A percentile compares a stretch with the other conserved stretches of the same genome.
phyloP scores from a whole-genome alignment of 148 eudicot genomes.

The Fagopyrum esculentum region DNA sequence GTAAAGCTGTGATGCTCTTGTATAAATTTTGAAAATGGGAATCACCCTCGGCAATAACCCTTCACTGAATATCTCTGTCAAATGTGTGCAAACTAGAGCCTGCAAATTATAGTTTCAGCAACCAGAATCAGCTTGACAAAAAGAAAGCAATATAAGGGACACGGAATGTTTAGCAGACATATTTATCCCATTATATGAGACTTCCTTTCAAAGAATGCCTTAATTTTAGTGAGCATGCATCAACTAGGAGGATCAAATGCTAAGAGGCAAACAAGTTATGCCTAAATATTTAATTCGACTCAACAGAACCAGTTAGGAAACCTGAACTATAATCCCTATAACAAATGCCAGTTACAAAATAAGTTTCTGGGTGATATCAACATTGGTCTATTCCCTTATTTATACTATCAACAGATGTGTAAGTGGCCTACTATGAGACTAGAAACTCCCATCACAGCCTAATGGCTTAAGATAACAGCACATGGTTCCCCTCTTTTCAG shows the following conservation, averaged over 20 bases:
- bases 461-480: no score
- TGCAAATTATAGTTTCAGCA: slow-evolving; percentile 21
- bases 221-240: background rate
- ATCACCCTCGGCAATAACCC: slow-evolving; percentile 61
- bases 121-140: slow-evolving; percentile 1
- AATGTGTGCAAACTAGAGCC: slow-evolving; percentile 93
- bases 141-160: background rate
- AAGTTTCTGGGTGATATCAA: no score
- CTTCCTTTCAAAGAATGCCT: background rate
- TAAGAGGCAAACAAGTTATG: background rate
- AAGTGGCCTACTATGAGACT: no score
- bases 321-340: no score
- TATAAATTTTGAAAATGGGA: background rate
- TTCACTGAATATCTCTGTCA: slow-evolving; percentile 77
- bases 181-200: background rate
- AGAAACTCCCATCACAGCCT: no score
- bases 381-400: no score
- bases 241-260: background rate
- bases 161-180: background rate
- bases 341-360: no score
- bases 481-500: no score
- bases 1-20: background rate
- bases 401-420: no score
- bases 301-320: no score
- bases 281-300: background rate